Conservation (phyloP, 225 moss, liverwort and hornwort species). For the Physcomitrellopsis africana region DNA sequence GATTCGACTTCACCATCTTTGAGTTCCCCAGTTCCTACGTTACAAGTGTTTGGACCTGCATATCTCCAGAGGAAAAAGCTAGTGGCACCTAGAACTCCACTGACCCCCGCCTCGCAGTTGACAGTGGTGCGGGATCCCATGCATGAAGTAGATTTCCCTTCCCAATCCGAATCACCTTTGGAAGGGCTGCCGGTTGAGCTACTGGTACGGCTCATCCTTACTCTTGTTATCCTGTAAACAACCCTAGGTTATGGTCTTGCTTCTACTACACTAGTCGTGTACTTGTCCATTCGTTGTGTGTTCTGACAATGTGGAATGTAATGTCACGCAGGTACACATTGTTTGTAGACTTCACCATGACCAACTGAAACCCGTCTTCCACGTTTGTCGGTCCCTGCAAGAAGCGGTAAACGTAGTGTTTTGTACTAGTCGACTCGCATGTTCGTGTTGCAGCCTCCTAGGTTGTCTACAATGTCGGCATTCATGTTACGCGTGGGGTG, state of each 20-base stretch:
- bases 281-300: no score
- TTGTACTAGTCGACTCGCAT: neutral
- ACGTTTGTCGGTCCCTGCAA: slow-evolving; percentile 44
- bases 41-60: slow-evolving; percentile 28
- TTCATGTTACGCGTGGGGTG: no score
- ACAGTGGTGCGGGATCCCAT: slow-evolving; percentile 21
- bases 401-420: slow-evolving; percentile 38
- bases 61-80: slow-evolving; percentile 37
- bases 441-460: neutral
- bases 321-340: slow-evolving; percentile 43
- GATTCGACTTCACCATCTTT: slow-evolving; percentile 2
- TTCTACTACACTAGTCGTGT: no score
- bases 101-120: slow-evolving; percentile 30
- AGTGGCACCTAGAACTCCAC: slow-evolving; percentile 33
- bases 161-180: slow-evolving; percentile 23
- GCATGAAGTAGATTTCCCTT: slow-evolving; percentile 7
- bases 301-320: neutral
- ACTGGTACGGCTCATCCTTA: slow-evolving; percentile 18
- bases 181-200: slow-evolving; percentile 35
- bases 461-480: no score
- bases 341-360: slow-evolving; percentile 60
- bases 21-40: slow-evolving; percentile 22
- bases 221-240: no score
- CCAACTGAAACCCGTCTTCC: slow-evolving; percentile 53
- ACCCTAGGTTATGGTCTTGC: no score